Base-by-base conservation (phyloP, 1,284 basidiomycete species). In the Trichosporon coremiiforme region DNA sequence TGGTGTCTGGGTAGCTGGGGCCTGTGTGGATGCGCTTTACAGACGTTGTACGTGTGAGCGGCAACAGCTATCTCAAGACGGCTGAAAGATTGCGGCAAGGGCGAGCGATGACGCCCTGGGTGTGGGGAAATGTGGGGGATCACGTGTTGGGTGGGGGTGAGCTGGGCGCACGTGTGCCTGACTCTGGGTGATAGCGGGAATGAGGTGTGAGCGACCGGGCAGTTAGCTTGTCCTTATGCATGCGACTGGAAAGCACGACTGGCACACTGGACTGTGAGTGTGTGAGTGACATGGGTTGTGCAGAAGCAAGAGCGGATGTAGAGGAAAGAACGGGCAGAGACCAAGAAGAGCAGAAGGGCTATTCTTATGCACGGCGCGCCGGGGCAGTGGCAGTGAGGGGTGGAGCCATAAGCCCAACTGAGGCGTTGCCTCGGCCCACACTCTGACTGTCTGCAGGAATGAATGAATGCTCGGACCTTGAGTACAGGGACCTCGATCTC, bases 51-150 rank as follows among this genome's bases (percentile, higher is more conserved):
- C 36, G 36, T 38, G 36, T 38, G 36, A 38, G 36, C 36, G 36
- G 36, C 36, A 38, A 38, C 36, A 45, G 17, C 53, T 29, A 7
- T 33, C 4, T 33, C 33, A 3, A 33, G 33, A n/a, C 53, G 8
- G 53, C 9, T 20, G 20, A 25, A 53, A 53, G 50, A 53, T 53
- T 53, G n/a, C 12, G 22, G 53, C 53, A 29, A 55, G 29, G 53
- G 22, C 53, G 22, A 55, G 25, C 10, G 25, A 55, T 55, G 53
- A 55, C 20, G 53, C n/a, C 53, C 9, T 20, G 29, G 53, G 29
- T 55, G 53, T 25, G 53, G 53, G 53, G 53, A 55, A 55, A 8
- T 55, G 53, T 55, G 53, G 53, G 53, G 53, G 53, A 55, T 55
- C 53, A 55, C 53, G 53, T 55, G 53, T 13, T 13, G 12, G 53